Percentiles rank a stretch among this genome's conserved stretches.
phyloP scores from a whole-genome alignment of 148 eudicot genomes.

The Chenopodium suecicum region DNA sequence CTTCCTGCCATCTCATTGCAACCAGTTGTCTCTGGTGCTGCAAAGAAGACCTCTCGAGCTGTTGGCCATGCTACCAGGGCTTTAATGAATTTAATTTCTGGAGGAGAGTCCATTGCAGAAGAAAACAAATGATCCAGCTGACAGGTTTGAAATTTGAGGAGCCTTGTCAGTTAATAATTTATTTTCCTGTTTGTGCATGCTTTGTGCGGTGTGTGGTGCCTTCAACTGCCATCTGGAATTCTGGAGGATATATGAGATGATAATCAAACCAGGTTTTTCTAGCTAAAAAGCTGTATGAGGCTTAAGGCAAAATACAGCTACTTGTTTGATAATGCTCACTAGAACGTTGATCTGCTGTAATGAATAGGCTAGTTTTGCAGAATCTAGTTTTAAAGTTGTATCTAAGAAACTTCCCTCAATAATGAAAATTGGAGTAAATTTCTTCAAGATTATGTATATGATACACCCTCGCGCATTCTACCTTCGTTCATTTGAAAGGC shows the following conservation, averaged over 20 bases:
- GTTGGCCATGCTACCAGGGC: slow-evolving; percentile 66
- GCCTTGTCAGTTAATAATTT: not conserved
- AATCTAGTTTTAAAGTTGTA: slow-evolving; percentile 6
- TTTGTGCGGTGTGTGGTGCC: not conserved
- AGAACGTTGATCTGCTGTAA: slow-evolving; percentile 10
- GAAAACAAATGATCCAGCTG: slow-evolving; percentile 34
- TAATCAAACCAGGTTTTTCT: not conserved
- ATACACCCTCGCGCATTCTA: not conserved
- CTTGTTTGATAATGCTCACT: not conserved
- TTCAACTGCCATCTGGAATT: not conserved
- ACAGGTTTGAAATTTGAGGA: slow-evolving; percentile 28
- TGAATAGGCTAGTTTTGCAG: slow-evolving; percentile 10
- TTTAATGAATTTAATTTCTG: slow-evolving; percentile 55
- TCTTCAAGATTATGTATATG: not conserved
- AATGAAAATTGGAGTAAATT: not conserved
- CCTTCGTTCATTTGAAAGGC: not conserved
- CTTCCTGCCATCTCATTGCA: slow-evolving; percentile 70
- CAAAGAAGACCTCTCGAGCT: slow-evolving; percentile 74
- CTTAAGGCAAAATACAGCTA: not conserved
- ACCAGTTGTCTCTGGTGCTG: slow-evolving; percentile 81
- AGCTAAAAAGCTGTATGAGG: slow-evolving; percentile 3
- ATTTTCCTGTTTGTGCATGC: not conserved
- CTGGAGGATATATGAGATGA: not conserved
- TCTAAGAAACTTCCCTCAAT: not conserved
- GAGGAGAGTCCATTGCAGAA: slow-evolving; percentile 41